Base-by-base conservation (phyloP, 345 rosid genomes). In the Luvunga scandens region DNA sequence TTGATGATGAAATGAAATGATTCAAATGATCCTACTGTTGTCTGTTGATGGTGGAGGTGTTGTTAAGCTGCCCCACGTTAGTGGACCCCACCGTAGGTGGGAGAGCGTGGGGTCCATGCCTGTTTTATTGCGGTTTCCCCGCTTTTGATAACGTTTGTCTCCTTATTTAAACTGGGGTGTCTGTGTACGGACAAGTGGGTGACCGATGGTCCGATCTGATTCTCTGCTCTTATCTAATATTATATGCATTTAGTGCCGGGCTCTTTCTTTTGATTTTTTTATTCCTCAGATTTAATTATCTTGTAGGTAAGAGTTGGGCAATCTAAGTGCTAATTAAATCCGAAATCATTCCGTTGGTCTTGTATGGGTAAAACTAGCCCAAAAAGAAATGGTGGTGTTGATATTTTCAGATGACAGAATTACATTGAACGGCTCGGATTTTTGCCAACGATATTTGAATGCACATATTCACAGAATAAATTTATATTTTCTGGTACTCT, bases 111-210 rank as follows among this genome's bases (percentile, higher is more conserved):
- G 85, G n/a, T 86, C 87, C 83, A 75, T 50, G 60, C 59, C 81
- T 72, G 83, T 66, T 79, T 82, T 75, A 65, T 81, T 69, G 71
- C 84, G 80, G 84, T 79, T 87, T 81, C 86, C 84, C 84, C 24
- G 81, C 78, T 80, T 45, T 69, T 76, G 70, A 72, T 64, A 39
- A 77, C 74, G 71, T 6, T 5, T 73, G 76, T 75, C 72, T 28
- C 72, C 69, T 73, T 30, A 65, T 59, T 53, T 65, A 60, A 10
- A 16, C 6, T 6, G 34, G 53, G 60, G 78, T 57, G 63, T 80
- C 69, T 50, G 25, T 77, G 93, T 90, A 90, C 93, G 93, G 88
- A 85, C 86, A 81, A 84, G 77, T 66, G 78, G 81, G 34, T 63
- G 38, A 18, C 30, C 0, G 33, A 63, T 3, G 36, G 19, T 28